Conservation (phyloP, 805 yeast genomes). For the Starmerella geochares region DNA sequence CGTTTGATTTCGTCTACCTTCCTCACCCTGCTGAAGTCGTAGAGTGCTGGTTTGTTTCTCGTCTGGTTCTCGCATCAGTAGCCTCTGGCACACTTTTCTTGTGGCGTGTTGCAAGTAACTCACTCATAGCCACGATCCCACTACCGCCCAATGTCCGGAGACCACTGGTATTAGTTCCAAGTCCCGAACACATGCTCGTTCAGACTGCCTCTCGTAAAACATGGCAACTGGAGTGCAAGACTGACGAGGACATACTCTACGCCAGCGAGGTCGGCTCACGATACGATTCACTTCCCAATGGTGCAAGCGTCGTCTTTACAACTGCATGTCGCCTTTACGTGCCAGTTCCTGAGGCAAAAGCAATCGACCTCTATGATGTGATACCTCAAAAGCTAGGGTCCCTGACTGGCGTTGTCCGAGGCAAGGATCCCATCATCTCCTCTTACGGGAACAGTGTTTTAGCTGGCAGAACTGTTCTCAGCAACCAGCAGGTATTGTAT, state of each 20-base stretch:
- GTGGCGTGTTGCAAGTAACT: background rate
- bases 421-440: background rate
- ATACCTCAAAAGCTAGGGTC: background rate
- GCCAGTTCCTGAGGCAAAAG: background rate
- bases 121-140: background rate
- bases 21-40: background rate
- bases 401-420: background rate
- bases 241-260: background rate
- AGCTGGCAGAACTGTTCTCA: background rate
- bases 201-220: background rate
- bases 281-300: too few species aligned
- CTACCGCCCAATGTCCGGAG: background rate
- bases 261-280: background rate
- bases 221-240: background rate
- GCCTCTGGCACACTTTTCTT: background rate
- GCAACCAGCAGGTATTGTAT: background rate
- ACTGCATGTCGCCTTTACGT: background rate
- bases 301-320: background rate
- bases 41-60: background rate
- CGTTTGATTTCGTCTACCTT: background rate
- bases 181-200: background rate
- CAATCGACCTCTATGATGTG: background rate
- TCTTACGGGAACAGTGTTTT: background rate
- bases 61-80: background rate
- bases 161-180: background rate